These are phyloP conservation scores for Phytophthora lateralis DNA, from an alignment of 352 stramenopile species.

Conservation along the genomic window DNA sequence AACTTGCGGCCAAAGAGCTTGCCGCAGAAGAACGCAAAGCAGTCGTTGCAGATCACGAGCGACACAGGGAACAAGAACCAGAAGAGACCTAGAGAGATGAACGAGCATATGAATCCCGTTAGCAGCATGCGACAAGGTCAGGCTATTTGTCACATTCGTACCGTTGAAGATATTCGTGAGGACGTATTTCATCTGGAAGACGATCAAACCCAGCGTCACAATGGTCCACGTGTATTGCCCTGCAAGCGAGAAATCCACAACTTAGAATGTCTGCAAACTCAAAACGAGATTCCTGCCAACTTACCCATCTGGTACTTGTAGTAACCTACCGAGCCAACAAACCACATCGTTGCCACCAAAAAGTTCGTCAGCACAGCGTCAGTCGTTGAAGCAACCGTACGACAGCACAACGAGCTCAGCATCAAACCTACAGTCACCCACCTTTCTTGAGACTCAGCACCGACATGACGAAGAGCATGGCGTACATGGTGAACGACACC, in stretches of 20 bases:
- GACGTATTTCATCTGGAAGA: constrained; percentile 98
- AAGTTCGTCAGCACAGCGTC: constrained; percentile 4
- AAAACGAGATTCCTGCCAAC: neutral
- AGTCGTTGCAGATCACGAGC: constrained; percentile 96
- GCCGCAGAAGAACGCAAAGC: constrained; percentile 94
- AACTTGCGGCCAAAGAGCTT: constrained; percentile 91
- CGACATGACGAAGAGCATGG: constrained; percentile 95
- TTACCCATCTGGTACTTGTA: constrained; percentile 96
- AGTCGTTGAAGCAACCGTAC: constrained; percentile 12
- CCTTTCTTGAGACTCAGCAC: constrained; percentile 94
- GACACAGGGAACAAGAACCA: constrained; percentile 95
- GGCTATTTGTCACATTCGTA: constrained; percentile 18
- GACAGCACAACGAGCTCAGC: constrained; percentile 4
- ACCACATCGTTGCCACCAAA: neutral
- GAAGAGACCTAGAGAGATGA: constrained; percentile 76
- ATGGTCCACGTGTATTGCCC: constrained; percentile 97
- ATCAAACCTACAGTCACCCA: constrained; percentile 22
- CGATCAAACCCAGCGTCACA: constrained; percentile 93
- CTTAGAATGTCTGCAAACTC: neutral
- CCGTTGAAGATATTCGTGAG: constrained; percentile 96
- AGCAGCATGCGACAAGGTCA: neutral
- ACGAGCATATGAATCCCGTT: neutral
- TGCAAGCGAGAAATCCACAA: constrained; percentile 18
- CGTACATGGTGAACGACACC: constrained; percentile 95
- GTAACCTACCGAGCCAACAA: constrained; percentile 53